These are phyloP conservation scores for Asterochloris sp. DNA, from an alignment of 139 green algal species.

Conservation along the genomic window DNA sequence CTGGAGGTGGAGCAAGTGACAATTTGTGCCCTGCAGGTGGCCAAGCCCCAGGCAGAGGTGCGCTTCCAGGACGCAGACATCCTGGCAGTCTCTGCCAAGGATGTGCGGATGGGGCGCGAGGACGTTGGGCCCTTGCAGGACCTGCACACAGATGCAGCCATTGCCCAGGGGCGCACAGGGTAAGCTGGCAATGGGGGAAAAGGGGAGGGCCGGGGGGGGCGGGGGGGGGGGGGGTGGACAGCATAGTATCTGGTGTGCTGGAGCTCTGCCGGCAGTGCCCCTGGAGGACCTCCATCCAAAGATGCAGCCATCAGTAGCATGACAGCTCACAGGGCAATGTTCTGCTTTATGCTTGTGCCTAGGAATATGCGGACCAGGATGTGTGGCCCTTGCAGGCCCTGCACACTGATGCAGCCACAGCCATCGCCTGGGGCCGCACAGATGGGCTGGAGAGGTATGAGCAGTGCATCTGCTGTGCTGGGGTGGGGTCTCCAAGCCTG, in stretches of 20 bases:
- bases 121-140: constrained; percentile 50
- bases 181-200: constrained; percentile 27
- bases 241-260: not conserved
- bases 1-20: not conserved
- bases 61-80: constrained; percentile 43
- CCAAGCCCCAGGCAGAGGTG: constrained; percentile 16
- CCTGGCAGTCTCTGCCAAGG: constrained; percentile 51
- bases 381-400: too few species aligned
- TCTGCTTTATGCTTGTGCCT: not conserved
- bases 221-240: too few species aligned
- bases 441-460: too few species aligned
- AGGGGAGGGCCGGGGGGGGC: not conserved
- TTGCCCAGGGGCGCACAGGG: constrained; percentile 58
- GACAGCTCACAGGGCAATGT: not conserved
- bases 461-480: too few species aligned
- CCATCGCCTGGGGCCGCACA: too few species aligned
- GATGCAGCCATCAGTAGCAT: not conserved
- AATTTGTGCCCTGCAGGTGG: constrained; percentile 38
- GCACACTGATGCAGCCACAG: too few species aligned
- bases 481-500: too few species aligned
- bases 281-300: not conserved
- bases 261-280: not conserved
- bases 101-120: constrained; percentile 57
- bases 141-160: constrained; percentile 70
- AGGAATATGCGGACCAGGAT: too few species aligned